Conservation (phyloP, 768 basidiomycete genomes). For the Amanita molliuscula region DNA sequence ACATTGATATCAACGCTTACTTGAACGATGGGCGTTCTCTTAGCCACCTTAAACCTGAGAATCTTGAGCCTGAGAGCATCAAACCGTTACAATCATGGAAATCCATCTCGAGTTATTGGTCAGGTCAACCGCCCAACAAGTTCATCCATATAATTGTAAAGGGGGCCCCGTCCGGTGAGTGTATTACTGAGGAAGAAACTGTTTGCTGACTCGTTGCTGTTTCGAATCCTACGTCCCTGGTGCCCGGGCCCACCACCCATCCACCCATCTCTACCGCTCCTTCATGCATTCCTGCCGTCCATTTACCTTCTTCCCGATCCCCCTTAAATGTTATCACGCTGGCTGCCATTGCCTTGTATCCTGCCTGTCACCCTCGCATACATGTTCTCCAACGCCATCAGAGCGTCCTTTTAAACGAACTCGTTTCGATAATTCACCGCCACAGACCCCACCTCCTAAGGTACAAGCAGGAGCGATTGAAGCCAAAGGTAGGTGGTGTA, state of each 20-base stretch:
- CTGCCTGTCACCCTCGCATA: no score
- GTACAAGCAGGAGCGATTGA: constrained; percentile 1
- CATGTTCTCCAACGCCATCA: no score
- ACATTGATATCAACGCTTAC: neutral
- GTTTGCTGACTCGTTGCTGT: no score
- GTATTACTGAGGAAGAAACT: neutral
- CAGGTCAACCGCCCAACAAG: neutral
- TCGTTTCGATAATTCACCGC: neutral
- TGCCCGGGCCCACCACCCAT: neutral
- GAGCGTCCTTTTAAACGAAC: constrained; percentile 3
- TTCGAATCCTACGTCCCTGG: no score
- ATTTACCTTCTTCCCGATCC: neutral
- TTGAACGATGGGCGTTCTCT: neutral
- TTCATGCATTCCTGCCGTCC: neutral
- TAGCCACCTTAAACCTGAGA: neutral
- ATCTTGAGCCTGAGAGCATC: neutral
- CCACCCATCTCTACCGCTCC: neutral
- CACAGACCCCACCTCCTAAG: constrained; percentile 1
- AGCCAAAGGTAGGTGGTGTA: constrained; percentile 8
- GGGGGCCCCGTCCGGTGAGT: no score
- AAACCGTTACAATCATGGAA: neutral
- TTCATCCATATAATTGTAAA: no score
- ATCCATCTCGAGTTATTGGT: neutral
- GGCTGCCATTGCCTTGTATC: no score
- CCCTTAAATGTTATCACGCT: neutral